Percentiles rank a stretch among this genome's conserved stretches.
Conservation (phyloP, 2,329 filamentous ascomycete genomes). For the Cryphonectria radicalis region DNA sequence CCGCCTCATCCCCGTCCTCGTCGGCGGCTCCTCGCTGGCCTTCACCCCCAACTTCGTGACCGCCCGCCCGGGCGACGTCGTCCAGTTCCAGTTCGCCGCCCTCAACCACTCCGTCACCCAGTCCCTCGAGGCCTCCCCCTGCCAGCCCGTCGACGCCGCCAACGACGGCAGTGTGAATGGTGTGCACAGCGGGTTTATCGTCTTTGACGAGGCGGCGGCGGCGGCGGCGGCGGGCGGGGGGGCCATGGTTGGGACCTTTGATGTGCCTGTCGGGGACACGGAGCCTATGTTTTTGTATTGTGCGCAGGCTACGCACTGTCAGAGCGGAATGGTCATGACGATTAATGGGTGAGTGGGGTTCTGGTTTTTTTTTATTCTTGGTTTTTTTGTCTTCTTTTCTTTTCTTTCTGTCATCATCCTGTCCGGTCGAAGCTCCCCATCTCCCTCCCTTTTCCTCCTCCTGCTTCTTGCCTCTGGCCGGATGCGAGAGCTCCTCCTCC, state of each 20-base stretch:
- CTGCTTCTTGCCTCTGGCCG: neutral
- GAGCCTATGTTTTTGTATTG: conserved; percentile 57
- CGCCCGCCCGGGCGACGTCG: conserved; percentile 32
- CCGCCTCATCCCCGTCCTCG: conserved; percentile 29
- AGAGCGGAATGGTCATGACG: conserved; percentile 54
- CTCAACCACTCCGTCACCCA: conserved; percentile 43
- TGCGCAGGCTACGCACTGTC: conserved; percentile 52
- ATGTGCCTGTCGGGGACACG: conserved; percentile 48
- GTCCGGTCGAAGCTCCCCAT: too few relatives aligned
- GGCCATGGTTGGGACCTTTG: conserved; percentile 48
- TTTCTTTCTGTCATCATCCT: too few relatives aligned
- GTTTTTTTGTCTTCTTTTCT: neutral
- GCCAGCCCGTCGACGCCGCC: conserved; percentile 43
- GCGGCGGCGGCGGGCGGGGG: conserved; percentile 37
- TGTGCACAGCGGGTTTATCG: conserved; percentile 48
- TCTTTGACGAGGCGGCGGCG: conserved; percentile 41
- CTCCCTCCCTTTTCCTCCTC: neutral
- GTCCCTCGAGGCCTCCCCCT: conserved; percentile 41
- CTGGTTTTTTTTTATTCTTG: neutral
- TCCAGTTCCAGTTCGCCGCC: conserved; percentile 36
- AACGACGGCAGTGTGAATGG: conserved; percentile 36
- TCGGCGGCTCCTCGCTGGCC: conserved; percentile 29
- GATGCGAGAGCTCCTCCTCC: too few relatives aligned
- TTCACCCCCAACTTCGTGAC: conserved; percentile 31
- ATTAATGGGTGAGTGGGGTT: conserved; percentile 43